phyloP scores from a whole-genome alignment of 176 grass and related monocot species.

The Olyra latifolia region DNA sequence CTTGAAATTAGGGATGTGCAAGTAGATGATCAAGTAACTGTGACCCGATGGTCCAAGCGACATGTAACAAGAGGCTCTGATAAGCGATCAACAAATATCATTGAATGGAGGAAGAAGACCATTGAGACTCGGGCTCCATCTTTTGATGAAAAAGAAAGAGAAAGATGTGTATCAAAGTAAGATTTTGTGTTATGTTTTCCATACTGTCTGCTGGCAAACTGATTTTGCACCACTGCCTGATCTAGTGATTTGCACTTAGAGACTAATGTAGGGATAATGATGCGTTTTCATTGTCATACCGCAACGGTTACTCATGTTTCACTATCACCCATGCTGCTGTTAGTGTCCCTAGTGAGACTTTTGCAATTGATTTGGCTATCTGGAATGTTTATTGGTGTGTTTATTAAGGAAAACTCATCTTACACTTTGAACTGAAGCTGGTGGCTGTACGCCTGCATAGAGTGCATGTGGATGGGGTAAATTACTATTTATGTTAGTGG shows the following conservation, averaged over 20 bases:
- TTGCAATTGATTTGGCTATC: background rate
- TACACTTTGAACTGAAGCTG: background rate
- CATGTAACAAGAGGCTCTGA: slow-evolving; percentile 71
- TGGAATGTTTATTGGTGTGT: background rate
- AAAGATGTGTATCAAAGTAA: slow-evolving; percentile 79
- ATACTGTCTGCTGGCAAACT: background rate
- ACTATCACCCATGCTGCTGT: background rate
- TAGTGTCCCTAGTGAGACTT: background rate
- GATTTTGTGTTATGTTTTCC: slow-evolving; percentile 8
- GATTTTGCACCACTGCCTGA: background rate
- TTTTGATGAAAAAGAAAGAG: slow-evolving; percentile 86
- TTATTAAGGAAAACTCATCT: slow-evolving; percentile 1
- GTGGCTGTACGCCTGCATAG: background rate
- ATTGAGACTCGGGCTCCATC: slow-evolving; percentile 50
- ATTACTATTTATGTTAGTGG: background rate
- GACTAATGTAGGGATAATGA: background rate
- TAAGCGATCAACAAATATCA: slow-evolving; percentile 72
- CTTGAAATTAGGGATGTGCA: slow-evolving; percentile 92
- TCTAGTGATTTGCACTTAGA: background rate
- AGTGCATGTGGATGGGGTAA: background rate
- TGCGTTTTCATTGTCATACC: background rate
- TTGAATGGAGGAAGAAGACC: slow-evolving; percentile 79
- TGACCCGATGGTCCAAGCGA: slow-evolving; percentile 93
- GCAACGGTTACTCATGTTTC: background rate
- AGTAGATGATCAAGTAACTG: slow-evolving; percentile 92